Percentiles rank a stretch among this genome's conserved stretches.
Conservation (phyloP, 768 basidiomycete species). For the Pholiota conissans region DNA sequence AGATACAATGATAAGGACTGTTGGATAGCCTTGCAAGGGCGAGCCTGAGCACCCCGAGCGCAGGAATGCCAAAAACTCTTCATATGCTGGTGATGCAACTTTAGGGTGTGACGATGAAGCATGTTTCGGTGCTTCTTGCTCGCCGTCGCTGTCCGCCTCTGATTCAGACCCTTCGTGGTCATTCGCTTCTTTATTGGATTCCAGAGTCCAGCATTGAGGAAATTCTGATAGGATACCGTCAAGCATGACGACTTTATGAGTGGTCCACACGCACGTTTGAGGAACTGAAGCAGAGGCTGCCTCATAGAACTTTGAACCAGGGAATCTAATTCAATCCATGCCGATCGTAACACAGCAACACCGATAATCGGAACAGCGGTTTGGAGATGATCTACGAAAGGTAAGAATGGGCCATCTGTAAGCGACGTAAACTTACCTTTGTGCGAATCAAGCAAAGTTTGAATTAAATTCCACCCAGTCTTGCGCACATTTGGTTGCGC, state of each 20-base stretch:
- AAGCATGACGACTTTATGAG: background rate
- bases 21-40: constrained; percentile 79
- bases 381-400: constrained; percentile 22
- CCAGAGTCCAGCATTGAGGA: constrained; percentile 64
- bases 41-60: constrained; percentile 77
- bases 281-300: constrained; percentile 66
- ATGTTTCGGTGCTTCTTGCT: constrained; percentile 19
- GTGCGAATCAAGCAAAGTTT: constrained; percentile 39
- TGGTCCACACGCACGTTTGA: constrained; percentile 54
- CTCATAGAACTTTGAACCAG: constrained; percentile 70
- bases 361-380: constrained; percentile 48
- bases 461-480: constrained; percentile 64
- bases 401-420: no score
- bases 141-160: constrained; percentile 36
- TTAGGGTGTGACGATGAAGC: background rate
- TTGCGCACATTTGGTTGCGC: constrained; percentile 73
- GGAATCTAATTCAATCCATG: constrained; percentile 67
- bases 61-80: constrained; percentile 79
- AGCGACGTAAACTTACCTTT: no score
- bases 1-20: constrained; percentile 76
- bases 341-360: constrained; percentile 61
- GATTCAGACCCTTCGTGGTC: constrained; percentile 34
- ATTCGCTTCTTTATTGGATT: constrained; percentile 29
- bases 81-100: constrained; percentile 49
- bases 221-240: constrained; percentile 43